Conservation (phyloP, 805 yeast species). For the Clavispora phyllophila region DNA sequence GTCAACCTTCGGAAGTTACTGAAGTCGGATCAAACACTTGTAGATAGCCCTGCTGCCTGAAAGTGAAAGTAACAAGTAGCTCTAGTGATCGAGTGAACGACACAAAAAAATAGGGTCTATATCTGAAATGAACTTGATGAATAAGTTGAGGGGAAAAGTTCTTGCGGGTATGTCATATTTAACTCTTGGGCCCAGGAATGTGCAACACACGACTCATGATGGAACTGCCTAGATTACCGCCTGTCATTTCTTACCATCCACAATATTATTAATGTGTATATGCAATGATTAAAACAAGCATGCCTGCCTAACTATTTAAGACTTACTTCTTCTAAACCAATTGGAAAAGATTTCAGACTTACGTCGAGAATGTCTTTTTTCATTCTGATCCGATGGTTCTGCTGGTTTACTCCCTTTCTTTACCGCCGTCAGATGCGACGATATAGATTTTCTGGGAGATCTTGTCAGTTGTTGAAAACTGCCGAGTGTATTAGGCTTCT, state of each 20-base stretch:
- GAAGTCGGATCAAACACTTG: background rate
- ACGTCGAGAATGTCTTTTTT: background rate
- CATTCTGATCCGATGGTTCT: background rate
- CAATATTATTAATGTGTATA: background rate
- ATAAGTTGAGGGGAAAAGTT: background rate
- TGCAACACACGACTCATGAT: background rate
- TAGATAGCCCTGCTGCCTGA: background rate
- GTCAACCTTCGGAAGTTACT: background rate
- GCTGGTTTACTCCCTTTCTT: background rate
- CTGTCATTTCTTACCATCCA: background rate
- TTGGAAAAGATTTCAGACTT: background rate
- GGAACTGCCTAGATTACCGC: too few species aligned
- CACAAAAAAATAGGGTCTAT: background rate
- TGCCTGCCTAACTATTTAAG: background rate
- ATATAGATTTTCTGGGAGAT: background rate
- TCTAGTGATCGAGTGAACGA: constrained; percentile 2
- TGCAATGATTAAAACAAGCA: background rate
- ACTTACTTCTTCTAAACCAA: background rate
- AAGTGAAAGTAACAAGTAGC: background rate
- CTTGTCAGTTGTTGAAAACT: background rate
- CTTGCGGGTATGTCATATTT: background rate
- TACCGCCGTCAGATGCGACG: background rate
- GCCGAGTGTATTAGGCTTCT: too few species aligned
- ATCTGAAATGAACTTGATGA: background rate
- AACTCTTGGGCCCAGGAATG: background rate